phyloP scores from a whole-genome alignment of 2,329 filamentous ascomycete genomes.

The Monilinia laxa region DNA sequence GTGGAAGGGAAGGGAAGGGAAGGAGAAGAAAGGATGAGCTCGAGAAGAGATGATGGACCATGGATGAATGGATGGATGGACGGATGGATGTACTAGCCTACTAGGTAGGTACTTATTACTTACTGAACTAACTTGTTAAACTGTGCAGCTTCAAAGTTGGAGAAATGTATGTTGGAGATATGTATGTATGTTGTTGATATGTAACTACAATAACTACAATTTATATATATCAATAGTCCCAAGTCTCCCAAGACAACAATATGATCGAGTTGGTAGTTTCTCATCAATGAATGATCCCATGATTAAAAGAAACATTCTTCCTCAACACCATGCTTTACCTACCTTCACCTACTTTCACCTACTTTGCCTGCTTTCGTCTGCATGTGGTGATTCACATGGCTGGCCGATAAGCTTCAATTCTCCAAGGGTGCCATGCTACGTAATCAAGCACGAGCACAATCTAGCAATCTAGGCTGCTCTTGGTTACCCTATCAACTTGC shows the following conservation, averaged over 20 bases:
- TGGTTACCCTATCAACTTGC: slow-evolving; percentile 15
- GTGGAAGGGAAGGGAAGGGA: neutral
- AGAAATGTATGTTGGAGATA: no score
- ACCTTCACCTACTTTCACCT: no score
- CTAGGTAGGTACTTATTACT: no score
- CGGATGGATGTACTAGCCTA: no score
- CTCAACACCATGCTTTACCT: neutral
- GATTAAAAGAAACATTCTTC: slow-evolving; percentile 7
- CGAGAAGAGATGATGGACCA: neutral
- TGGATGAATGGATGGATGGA: no score
- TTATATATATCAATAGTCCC: no score
- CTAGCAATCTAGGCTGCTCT: slow-evolving; percentile 5
- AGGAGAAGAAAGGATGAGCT: neutral
- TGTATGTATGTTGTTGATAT: no score
- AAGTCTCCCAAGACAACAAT: no score
- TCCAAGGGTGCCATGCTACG: slow-evolving; percentile 9
- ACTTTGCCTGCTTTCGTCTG: no score
- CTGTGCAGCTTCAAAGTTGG: no score
- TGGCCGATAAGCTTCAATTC: slow-evolving; percentile 7
- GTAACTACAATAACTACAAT: no score
- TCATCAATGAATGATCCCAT: neutral
- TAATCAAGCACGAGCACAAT: slow-evolving; percentile 2
- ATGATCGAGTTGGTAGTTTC: neutral
- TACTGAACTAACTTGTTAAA: no score
- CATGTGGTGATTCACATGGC: slow-evolving; percentile 2